These are phyloP conservation scores for Septoria linicola DNA, from an alignment of 2,329 filamentous ascomycete genomes.

Conservation along the genomic window DNA sequence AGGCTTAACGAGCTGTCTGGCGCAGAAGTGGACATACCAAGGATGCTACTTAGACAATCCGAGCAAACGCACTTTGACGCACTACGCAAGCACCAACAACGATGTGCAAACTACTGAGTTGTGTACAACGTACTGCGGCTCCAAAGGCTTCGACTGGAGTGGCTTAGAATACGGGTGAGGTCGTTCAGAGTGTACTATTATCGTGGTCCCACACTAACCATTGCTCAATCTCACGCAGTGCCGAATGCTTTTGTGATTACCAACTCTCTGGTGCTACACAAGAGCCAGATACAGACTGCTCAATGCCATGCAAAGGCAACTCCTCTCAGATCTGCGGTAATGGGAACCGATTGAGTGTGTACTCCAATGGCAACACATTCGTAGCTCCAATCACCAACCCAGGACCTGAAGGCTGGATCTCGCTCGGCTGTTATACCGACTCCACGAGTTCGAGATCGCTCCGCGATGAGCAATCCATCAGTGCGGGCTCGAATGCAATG, in stretches of 20 bases:
- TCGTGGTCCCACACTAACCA: neutral
- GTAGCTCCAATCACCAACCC: conserved; percentile 20
- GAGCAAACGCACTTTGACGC: conserved; percentile 10
- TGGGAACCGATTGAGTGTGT: conserved; percentile 19
- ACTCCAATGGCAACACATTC: conserved; percentile 13
- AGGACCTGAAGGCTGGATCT: conserved; percentile 18
- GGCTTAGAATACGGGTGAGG: conserved; percentile 13
- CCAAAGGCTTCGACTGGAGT: conserved; percentile 13
- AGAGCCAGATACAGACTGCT: conserved; percentile 18
- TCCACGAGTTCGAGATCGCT: conserved; percentile 22
- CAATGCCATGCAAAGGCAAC: conserved; percentile 20
- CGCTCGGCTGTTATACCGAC: conserved; percentile 36
- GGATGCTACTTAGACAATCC: conserved; percentile 17
- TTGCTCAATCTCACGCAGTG: neutral
- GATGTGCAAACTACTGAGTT: conserved; percentile 9
- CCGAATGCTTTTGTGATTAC: conserved; percentile 15
- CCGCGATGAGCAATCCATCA: conserved; percentile 25
- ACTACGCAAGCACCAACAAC: conserved; percentile 5
- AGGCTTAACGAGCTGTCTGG: neutral
- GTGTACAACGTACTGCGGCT: conserved; percentile 12
- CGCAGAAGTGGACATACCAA: conserved; percentile 16
- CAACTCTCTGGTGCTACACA: conserved; percentile 9
- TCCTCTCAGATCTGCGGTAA: conserved; percentile 20
- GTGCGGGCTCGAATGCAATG: conserved; percentile 14
- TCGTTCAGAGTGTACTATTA: neutral